Percentiles rank a stretch among this genome's conserved stretches.
phyloP scores from a whole-genome alignment of 441 rosid species.

The Populus hybrid region DNA sequence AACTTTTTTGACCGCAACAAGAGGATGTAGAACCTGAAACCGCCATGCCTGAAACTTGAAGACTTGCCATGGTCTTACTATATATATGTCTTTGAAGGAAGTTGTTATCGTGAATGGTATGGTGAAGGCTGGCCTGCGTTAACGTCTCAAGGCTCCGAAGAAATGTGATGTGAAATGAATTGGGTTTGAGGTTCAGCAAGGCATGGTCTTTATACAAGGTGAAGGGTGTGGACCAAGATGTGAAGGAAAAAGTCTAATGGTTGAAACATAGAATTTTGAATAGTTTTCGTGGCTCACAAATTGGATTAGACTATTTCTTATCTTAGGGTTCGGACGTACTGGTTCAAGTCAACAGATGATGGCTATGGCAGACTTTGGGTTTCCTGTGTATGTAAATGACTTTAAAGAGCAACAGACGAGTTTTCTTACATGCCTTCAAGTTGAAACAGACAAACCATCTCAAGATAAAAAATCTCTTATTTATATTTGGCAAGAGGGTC shows the following conservation, averaged over 20 bases:
- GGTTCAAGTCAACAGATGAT: background rate
- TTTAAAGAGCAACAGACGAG: conserved; percentile 2
- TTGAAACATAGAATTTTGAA: conserved; percentile 15
- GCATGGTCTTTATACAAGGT: background rate
- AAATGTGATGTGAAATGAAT: background rate
- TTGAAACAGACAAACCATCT: background rate
- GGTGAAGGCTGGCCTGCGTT: background rate
- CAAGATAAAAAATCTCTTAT: background rate
- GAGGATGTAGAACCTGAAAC: conserved; percentile 7
- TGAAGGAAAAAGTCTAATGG: conserved; percentile 14
- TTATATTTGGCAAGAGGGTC: no score
- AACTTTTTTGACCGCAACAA: background rate
- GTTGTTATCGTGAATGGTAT: background rate
- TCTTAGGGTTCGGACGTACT: background rate
- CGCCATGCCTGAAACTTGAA: conserved; percentile 25
- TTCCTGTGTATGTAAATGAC: background rate
- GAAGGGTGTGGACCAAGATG: background rate
- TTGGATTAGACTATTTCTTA: background rate
- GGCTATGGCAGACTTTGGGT: background rate
- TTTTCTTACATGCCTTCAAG: background rate
- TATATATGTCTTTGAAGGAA: background rate
- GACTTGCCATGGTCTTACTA: conserved; percentile 21
- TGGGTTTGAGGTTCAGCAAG: conserved; percentile 7
- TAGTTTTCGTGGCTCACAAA: background rate
- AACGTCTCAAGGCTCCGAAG: background rate